Evolutionary conservation across 176 grass and related monocot genomes (phyloP).

Genomic region (Guadua angustifolia): DNA sequence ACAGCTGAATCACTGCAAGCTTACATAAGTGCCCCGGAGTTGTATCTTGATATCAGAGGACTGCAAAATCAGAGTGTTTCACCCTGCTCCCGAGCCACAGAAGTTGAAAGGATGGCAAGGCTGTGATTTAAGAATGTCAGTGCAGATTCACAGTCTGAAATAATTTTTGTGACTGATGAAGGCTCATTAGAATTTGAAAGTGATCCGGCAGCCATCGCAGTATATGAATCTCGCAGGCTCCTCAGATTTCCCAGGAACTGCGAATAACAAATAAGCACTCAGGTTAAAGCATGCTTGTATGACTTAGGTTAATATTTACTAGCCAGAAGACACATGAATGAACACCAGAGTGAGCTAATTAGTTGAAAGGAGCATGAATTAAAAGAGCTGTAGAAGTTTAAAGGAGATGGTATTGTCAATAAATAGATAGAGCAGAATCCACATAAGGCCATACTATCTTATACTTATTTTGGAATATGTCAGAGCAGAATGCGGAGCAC

Average conservation of each 20-base stretch:
- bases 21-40: constrained; percentile 13
- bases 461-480: constrained; percentile 9
- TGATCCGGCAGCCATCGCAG: constrained; percentile 77
- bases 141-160: constrained; percentile 93
- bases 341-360: neutral
- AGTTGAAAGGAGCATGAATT: neutral
- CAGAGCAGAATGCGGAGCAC: neutral
- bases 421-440: neutral
- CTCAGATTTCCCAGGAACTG: constrained; percentile 96
- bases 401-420: neutral
- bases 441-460: neutral
- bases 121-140: constrained; percentile 93
- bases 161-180: constrained; percentile 84
- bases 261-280: constrained; percentile 31
- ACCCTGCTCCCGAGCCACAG: constrained; percentile 78
- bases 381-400: constrained; percentile 4
- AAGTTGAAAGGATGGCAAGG: constrained; percentile 94
- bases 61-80: constrained; percentile 54
- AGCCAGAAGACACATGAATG: neutral
- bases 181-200: constrained; percentile 72
- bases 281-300: constrained; percentile 30
- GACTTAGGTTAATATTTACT: neutral
- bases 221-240: constrained; percentile 86
- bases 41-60: neutral
- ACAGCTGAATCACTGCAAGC: constrained; percentile 2